Evolutionary conservation across 495 filamentous ascomycete genomes (phyloP), one percentile per base, ranked within the genome.

Genomic region (Xylaria bambusicola): DNA sequence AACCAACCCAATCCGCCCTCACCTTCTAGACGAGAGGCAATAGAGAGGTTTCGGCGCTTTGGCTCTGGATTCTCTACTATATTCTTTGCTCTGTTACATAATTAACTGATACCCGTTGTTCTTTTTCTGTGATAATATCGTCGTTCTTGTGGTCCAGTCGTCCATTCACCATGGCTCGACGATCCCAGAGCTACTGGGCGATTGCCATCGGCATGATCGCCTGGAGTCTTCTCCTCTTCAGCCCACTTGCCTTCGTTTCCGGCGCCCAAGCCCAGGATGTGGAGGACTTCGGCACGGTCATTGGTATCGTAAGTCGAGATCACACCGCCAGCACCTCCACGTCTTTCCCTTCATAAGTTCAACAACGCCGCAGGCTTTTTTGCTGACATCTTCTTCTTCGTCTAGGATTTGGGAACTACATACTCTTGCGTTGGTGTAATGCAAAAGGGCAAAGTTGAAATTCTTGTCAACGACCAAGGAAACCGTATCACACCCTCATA

Each of bases 381-480:
- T 54, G 20, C 52, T 69, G 47, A 64, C 63, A 15, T 27, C 24
- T 33, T 55, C n/a, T 29, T 56, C 10, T 27, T 18, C 31, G 49
- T n/a, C 31, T 52, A 80, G 78, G 94, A 98, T 87, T 77, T 98
- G 73, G 94, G 94, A 76, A 98, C 94, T 48, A 98, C 94, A 50
- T 98, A 98, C 84, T 96, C 92, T 64, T 98, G 94, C 79, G 94
- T 98, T 65, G 94, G 93, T 88, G 90, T 98, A 69, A 98, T 98
- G 95, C 92, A 96, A 72, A 89, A 91, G 75, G 94, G 94, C 73
- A 96, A 96, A 80, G 95, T 99, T 57, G 95, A 99, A 71, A 97
- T 94, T 78, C 82, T 97, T 61, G 91, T 91, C 72, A 97, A 96
- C 80, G 92, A 94, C 77, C 92, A 97, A 84, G 93, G 93, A 86